phyloP scores from a whole-genome alignment of 495 filamentous ascomycete genomes.

The Monascus purpureus region DNA sequence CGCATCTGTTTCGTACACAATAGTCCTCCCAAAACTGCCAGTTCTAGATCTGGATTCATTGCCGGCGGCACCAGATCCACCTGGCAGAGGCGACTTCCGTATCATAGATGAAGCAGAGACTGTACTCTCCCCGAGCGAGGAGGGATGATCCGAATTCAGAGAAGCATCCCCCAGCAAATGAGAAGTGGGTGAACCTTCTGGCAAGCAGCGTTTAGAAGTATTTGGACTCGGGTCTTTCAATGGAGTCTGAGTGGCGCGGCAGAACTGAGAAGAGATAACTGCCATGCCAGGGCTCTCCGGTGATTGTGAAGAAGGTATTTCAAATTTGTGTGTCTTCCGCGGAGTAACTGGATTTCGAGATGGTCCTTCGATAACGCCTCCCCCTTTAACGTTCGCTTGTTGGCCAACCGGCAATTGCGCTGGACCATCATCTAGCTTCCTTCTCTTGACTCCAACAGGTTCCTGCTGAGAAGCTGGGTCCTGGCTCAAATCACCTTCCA shows the following conservation, averaged over 20 bases:
- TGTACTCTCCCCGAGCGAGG: slow-evolving; percentile 1
- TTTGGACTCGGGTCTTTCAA: slow-evolving; percentile 8
- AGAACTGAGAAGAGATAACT: slow-evolving; percentile 26
- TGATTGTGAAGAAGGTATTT: slow-evolving; percentile 34
- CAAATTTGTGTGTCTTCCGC: slow-evolving; percentile 15
- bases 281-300: slow-evolving; percentile 29
- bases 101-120: slow-evolving; percentile 1
- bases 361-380: neutral
- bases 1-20: slow-evolving; percentile 33
- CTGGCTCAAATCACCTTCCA: slow-evolving; percentile 1
- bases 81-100: slow-evolving; percentile 1
- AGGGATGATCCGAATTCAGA: slow-evolving; percentile 1
- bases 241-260: slow-evolving; percentile 17
- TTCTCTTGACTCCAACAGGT: slow-evolving; percentile 8
- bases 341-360: slow-evolving; percentile 15
- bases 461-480: slow-evolving; percentile 2
- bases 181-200: slow-evolving; percentile 11
- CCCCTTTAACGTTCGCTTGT: neutral
- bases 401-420: neutral
- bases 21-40: slow-evolving; percentile 14
- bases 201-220: slow-evolving; percentile 4
- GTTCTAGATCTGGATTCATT: neutral
- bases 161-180: slow-evolving; percentile 1
- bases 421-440: slow-evolving; percentile 7
- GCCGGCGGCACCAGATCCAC: neutral